Evolutionary conservation across 106 monocot genomes (phyloP), one percentile per base, ranked within the genome.

Genomic region (Hemerocallis citrina): DNA sequence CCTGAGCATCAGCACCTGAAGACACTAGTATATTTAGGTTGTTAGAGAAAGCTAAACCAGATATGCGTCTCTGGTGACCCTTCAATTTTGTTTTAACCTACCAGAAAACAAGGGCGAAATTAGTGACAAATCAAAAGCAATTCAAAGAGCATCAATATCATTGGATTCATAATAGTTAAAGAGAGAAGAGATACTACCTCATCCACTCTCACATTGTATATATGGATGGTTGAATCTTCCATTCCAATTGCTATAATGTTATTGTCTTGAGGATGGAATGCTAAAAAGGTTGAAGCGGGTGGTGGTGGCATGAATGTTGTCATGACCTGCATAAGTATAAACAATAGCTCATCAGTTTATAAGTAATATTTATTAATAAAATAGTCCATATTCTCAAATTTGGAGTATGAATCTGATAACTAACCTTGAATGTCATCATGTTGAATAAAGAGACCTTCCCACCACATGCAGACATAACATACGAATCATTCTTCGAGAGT

Each of bases 221-320:
- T 93, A 38, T 88, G 93, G 34, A 93, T 89, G 34, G 93, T 88
- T 28, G 81, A 93, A 52, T 93, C 85, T 59, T 93, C 89, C 93
- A 93, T 93, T 30, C 85, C 93, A 51, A 93, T 89, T 44, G 93
- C 89, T 75, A 93, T 89, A 67, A 85, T 85, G 58, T 93, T 85
- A 37, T 93, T 93, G 59, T 93, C 89, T 78, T 93, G 93, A 71
- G 93, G 93, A 77, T 93, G 85, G 49, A 93, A 93, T 62, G 82
- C 93, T 52, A 93, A 79, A 77, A 89, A 89, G 17, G 93, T 93
- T 49, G 93, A 85, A 43, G 89, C 88, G 2, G 93, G 89, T 57
- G 89, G 93, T 27, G 93, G 85, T 51, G 81, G 70, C 93, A 93
- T 93, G 57, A 93, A 89, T 0, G 89, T 93, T 25, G 82, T 89